Base-by-base conservation (phyloP, 169 alveolate species). In the Hepatocystis sp. region DNA sequence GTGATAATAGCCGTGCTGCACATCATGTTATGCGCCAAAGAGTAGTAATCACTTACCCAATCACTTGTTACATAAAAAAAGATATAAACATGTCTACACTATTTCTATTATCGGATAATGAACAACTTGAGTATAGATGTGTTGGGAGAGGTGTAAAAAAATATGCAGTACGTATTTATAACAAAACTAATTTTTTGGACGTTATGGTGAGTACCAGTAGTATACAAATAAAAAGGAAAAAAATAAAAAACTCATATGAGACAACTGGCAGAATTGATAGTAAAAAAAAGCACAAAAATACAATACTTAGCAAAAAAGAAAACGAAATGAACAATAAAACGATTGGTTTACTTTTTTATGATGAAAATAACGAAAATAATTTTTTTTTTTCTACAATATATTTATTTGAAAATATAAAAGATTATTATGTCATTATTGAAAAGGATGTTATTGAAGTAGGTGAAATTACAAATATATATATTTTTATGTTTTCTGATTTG, bases 31-130 rank as follows among this genome's bases (percentile, higher is more conserved):
- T 42, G 5, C 11, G 55, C 13, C 17, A 67, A 10, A 15, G 36
- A 1, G 23, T 67, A 13, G 21, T 17, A 8, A 34, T 52, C 17
- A 52, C 65, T 3, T 2, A 15, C 1, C 61, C 68, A 3, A 21
- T 71, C 40, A 28, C 39, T 23, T 71, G 86, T 27, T 58, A 42
- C 66, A 58, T 71, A 32, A 71, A 71, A 36, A 64, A 49, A 27
- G 15, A 34, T 49, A 4, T 56, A 4, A 40, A 34, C 27, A 71
- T 71, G 78, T 25, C 78, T 42, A 19, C 76, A 25, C 34, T 71
- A 32, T 71, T 56, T 71, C 39, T 71, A 8, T 19, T 71, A 8
- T 63, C 65, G 5, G 65, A 36, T 47, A n/a, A n/a, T n/a, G 86
- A 71, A 49, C 55, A 47, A 17, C 8, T 71, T 28, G 42, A 28